Base-by-base conservation (phyloP, 768 basidiomycete species). In the Floccularia luteovirens region DNA sequence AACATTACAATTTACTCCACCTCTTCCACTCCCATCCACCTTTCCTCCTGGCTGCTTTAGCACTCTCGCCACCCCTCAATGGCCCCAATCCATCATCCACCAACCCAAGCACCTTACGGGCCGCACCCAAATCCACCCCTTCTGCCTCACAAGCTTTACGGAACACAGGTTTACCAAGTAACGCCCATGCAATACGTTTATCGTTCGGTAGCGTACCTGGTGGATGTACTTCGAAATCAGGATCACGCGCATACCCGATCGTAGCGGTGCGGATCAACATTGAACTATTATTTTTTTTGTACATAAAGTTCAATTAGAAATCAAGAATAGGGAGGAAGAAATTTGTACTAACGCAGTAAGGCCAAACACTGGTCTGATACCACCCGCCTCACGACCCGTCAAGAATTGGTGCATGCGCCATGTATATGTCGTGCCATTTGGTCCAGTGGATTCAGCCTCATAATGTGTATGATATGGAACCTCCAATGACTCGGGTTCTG, bases 301-400 rank as follows among this genome's bases (percentile, higher is more conserved):
- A 14, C 27, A 14, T 28, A 8, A 28, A 8, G 27, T 28, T 28
- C 8, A 14, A 8, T 28, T 28, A 14, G 27, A 28, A 28, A 28
- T 28, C 27, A 28, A 28, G 27, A 8, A 8, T 28, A 14, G 14
- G 8, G 27, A 8, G 27, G 27, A n/a, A n/a, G n/a, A 20, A 24
- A 31, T 7, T 5, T n/a, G n/a, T n/a, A 73, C 84, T 46, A 55
- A 92, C 89, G 90, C 79, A 21, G 90, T 94, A 6, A 94, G 60
- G 5, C 90, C 90, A 48, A 79, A 88, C 0, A 93, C 76, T n/a
- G 90, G 90, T 51, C 90, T 92, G 11, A 89, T 74, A 0, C 90
- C 90, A 11, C 81, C 79, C 2, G 72, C 77, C 55, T 94, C 90
- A 30, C 90, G 66, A 0, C 91, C 91, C 1, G 90, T 94, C 37